Evolutionary conservation across 2,329 filamentous ascomycete genomes (phyloP).

Genomic region (Aureobasidium sp.): DNA sequence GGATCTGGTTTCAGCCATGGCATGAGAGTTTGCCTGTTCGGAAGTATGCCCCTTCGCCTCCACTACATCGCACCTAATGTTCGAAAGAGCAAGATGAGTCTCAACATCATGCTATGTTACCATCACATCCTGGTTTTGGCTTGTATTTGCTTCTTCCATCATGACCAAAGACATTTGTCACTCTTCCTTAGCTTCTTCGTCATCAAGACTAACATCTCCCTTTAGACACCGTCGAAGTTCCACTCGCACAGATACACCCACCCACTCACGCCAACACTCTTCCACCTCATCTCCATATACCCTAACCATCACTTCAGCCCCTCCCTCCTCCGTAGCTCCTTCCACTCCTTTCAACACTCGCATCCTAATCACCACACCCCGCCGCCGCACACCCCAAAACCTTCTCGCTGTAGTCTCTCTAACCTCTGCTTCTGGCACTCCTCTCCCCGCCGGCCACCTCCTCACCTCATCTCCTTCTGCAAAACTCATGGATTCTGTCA

Average conservation of each 20-base stretch:
- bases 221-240: background rate
- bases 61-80: background rate
- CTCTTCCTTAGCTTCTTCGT: background rate
- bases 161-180: background rate
- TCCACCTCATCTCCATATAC: background rate
- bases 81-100: no score
- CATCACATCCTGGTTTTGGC: no score
- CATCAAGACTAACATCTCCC: background rate
- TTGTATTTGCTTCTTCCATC: no score
- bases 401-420: conserved; percentile 9
- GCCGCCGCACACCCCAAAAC: background rate
- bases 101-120: no score
- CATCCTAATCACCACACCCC: background rate
- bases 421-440: background rate
- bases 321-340: background rate
- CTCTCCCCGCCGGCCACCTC: conserved; percentile 6
- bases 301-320: background rate
- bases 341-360: background rate
- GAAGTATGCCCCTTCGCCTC: background rate
- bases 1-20: background rate
- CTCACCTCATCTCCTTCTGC: background rate
- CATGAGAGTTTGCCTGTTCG: background rate
- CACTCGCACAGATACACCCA: background rate
- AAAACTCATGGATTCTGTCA: background rate
- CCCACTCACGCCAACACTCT: background rate